Conservation (phyloP, 1,284 basidiomycete genomes). For the Ustilago xerochloae region DNA sequence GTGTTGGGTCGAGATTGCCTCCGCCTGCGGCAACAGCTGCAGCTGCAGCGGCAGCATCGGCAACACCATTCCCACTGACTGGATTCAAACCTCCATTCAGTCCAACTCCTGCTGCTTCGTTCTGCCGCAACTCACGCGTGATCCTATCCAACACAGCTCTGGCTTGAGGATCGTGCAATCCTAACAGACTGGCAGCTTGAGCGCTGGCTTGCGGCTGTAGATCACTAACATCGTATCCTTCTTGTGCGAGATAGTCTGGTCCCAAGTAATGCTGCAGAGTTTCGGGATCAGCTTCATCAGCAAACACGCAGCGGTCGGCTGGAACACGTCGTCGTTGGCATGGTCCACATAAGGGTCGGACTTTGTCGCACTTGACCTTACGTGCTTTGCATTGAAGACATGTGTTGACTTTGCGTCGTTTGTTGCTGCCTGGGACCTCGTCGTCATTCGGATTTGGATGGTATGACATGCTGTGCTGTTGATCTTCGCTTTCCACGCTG, state of each 20-base stretch:
- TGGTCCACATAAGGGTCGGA: slow-evolving; percentile 61
- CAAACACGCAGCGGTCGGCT: slow-evolving; percentile 56
- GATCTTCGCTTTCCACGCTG: neutral
- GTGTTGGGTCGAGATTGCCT: slow-evolving; percentile 5
- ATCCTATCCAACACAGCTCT: slow-evolving; percentile 58
- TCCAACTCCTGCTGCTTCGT: slow-evolving; percentile 14
- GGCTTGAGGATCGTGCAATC: slow-evolving; percentile 47
- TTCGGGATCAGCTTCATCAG: slow-evolving; percentile 50
- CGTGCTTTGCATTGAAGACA: slow-evolving; percentile 64
- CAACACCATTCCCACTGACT: slow-evolving; percentile 3
- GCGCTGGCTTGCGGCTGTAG: neutral
- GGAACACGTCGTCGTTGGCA: slow-evolving; percentile 62
- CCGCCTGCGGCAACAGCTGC: slow-evolving; percentile 12
- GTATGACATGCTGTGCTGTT: slow-evolving; percentile 17
- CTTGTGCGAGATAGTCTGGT: slow-evolving; percentile 33
- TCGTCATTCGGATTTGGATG: slow-evolving; percentile 43
- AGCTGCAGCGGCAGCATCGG: slow-evolving; percentile 11
- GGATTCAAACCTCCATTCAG: neutral
- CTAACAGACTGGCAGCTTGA: slow-evolving; percentile 21
- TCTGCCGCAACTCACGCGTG: slow-evolving; percentile 48
- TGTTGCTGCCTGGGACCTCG: slow-evolving; percentile 36
- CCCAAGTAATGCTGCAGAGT: slow-evolving; percentile 46
- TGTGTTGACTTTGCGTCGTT: slow-evolving; percentile 64
- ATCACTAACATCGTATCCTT: slow-evolving; percentile 34
- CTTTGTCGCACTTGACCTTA: slow-evolving; percentile 63